Evolutionary conservation across 2,329 filamentous ascomycete genomes (phyloP), one percentile per base, ranked within the genome.

Genomic region (Paracorniculantispora psalliotae): DNA sequence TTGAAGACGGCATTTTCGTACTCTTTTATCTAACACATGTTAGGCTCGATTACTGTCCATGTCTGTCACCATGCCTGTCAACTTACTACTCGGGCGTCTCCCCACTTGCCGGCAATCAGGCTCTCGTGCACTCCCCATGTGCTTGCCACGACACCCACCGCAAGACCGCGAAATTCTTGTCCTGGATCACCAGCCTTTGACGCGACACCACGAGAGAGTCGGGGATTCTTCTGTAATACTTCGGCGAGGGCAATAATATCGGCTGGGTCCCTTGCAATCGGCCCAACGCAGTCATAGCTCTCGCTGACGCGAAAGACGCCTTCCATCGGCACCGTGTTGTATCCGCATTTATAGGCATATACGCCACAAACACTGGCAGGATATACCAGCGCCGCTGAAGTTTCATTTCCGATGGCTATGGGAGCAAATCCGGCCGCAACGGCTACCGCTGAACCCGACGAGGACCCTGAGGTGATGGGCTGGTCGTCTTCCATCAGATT

Each of bases 261-360:
- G 7, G 9, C 12, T 3, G 59, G 53, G 19, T 50, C 49, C 28
- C 47, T 49, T n/a, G 53, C 59, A 35, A 60, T 44, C 4, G 54
- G 28, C 4, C 59, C 59, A 39, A 60, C 28, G 12, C 52, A 53
- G 26, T 60, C 59, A 21, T 41, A 60, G 8, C 28, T 50, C 37
- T 39, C 19, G 47, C 59, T 60, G 39, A 60, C 19, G 19, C 43
- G 30, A 30, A 61, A 61, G 2, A 61, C 49, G 19, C 59, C 59
- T 19, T 61, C 43, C 44, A 49, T 49, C 9, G 47, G 50, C 7
- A 51, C 59, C 12, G 39, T 41, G 17, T 35, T 46, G 8, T 52
- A 28, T 17, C 43, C 48, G 9, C 57, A 41, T 35, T 61, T 61
- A 10, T 59, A 52, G 9, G 48, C 54, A 35, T 61, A 61, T 3